A percentile compares a stretch with the other conserved stretches of the same genome.
Conservation (phyloP, 148 eudicot species). For the Limonium bicolor region DNA sequence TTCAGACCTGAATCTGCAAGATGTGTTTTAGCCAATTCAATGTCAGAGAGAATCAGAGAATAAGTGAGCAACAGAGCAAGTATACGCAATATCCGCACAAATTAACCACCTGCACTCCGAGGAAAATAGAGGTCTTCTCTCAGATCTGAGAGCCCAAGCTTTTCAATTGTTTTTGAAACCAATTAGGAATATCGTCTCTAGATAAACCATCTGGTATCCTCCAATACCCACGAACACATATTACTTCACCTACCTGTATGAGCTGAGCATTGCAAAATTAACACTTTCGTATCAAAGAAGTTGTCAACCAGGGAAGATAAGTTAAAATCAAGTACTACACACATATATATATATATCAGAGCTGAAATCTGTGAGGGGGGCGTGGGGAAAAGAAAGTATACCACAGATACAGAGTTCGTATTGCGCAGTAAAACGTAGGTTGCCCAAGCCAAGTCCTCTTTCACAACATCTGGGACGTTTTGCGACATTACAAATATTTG, state of each 20-base stretch:
- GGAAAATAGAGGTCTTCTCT: slow-evolving; percentile 65
- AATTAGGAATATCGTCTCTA: slow-evolving; percentile 26
- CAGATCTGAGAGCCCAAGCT: slow-evolving; percentile 42
- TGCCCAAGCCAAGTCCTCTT: slow-evolving; percentile 95
- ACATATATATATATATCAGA: too few relatives aligned
- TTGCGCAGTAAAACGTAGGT: slow-evolving; percentile 73
- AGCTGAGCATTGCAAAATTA: slow-evolving; percentile 28
- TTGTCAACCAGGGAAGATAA: too few relatives aligned
- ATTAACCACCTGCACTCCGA: slow-evolving; percentile 36
- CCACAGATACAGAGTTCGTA: slow-evolving; percentile 80
- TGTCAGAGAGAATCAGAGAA: background rate
- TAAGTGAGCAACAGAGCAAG: background rate
- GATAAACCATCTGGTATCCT: slow-evolving; percentile 40
- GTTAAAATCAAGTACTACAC: too few relatives aligned
- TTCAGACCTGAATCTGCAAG: slow-evolving; percentile 43
- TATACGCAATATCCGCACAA: background rate
- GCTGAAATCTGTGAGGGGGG: too few relatives aligned
- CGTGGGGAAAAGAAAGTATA: too few relatives aligned
- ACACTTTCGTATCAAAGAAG: background rate
- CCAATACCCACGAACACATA: slow-evolving; percentile 96
- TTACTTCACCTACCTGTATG: slow-evolving; percentile 40
- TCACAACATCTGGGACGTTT: slow-evolving; percentile 36
- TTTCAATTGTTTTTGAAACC: slow-evolving; percentile 48
- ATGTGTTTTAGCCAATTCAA: background rate
- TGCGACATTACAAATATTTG: slow-evolving; percentile 73